Evolutionary conservation across 805 yeast genomes (phyloP), one percentile per base, ranked within the genome.

Genomic region (Barnettozyma sp.): DNA sequence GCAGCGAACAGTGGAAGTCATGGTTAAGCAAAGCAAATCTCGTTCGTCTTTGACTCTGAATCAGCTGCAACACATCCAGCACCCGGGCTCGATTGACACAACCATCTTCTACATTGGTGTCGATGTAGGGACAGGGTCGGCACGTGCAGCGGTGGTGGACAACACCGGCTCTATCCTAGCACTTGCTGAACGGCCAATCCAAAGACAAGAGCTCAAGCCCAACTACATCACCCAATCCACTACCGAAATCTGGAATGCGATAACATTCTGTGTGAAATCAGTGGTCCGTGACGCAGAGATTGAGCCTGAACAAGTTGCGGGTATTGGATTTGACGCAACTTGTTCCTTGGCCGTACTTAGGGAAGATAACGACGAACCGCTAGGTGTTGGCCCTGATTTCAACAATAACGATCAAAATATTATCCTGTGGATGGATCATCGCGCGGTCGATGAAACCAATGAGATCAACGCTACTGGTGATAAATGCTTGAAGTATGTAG

Each of bases 71-170:
- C 42, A 50, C 17, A 38, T 53, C 14, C 45, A 48, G 34, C 40
- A 53, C 41, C 56, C 57, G 5, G 44, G 44, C 18, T 46, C 55
- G 17, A 40, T 53, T 27, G 57, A 53, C 38, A 53, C 57, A 3
- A 46, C 55, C 18, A 47, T 53, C 17, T 63, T 60, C 57, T 84
- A 77, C 52, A 73, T 85, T 37, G 95, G 95, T 36, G 87, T 85
- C 7, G 95, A 85, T 54, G 94, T 92, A 18, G 98, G 98, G n/a
- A 88, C 97, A 1, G 98, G 97, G 12, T 83, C 95, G 2, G 97
- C 96, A 6, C 70, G 98, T 45, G 97, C 97, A 5, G 90, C 95
- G 50, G 66, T 92, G 12, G 84, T 90, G 44, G 92, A 88, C 57
- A 73, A 77, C 49, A 65, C 71, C 27, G 97, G 97, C 33, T 78